A percentile compares a stretch with the other conserved stretches of the same genome.
phyloP scores from a whole-genome alignment of 2,329 filamentous ascomycete genomes.

The Graphium sp. region DNA sequence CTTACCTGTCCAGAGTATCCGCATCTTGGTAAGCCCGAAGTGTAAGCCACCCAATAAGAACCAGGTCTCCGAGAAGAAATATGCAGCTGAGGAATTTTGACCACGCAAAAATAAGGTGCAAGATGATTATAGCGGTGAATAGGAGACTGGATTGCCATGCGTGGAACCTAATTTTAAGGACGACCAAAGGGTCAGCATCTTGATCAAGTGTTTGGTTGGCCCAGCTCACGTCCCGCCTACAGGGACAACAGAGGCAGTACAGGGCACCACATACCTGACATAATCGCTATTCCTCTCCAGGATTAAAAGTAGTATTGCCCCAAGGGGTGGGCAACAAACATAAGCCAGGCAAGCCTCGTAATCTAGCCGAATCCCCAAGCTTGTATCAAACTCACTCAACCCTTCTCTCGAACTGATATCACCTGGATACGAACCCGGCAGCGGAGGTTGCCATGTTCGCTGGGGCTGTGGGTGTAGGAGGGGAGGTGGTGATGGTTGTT shows the following conservation, averaged over 20 bases:
- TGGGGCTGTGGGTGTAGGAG: conserved; percentile 33
- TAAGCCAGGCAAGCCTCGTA: conserved; percentile 88
- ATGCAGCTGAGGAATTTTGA: conserved; percentile 71
- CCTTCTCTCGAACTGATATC: conserved; percentile 28
- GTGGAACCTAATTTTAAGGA: conserved; percentile 50
- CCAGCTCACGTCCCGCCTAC: too few species aligned
- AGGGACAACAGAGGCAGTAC: background rate
- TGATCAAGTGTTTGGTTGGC: conserved; percentile 8
- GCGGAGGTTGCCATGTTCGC: conserved; percentile 11
- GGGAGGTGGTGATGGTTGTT: conserved; percentile 20
- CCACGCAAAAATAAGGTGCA: conserved; percentile 81
- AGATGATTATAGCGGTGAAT: conserved; percentile 56
- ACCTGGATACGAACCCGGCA: conserved; percentile 19
- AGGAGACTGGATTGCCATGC: conserved; percentile 86
- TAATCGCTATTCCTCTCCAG: conserved; percentile 93
- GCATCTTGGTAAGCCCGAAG: conserved; percentile 74
- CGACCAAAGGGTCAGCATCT: too few species aligned
- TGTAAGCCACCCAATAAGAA: conserved; percentile 59
- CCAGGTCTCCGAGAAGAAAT: conserved; percentile 60
- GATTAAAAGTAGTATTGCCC: conserved; percentile 69
- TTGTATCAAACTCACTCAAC: conserved; percentile 79
- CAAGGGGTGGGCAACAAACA: conserved; percentile 66
- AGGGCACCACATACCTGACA: conserved; percentile 47
- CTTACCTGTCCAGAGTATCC: conserved; percentile 44
- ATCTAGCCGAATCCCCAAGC: conserved; percentile 69